phyloP scores from a whole-genome alignment of 441 rosid genomes.

The Pelargonium exstipulatum region DNA sequence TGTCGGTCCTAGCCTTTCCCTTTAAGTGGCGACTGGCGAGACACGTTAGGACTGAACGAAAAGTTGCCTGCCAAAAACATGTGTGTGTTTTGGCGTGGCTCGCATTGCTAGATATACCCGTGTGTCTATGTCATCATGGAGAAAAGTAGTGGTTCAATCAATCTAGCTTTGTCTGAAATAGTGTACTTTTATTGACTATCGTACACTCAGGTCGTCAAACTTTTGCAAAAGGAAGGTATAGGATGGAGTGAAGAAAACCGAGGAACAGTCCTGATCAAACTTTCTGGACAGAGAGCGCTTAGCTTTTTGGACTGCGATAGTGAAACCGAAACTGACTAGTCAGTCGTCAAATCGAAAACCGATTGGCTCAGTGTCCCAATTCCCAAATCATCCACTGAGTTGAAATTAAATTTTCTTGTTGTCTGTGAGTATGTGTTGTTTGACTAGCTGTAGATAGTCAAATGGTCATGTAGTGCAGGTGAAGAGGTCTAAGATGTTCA shows the following conservation, averaged over 20 bases:
- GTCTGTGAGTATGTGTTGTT: neutral
- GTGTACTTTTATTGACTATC: neutral
- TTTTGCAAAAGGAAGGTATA: slow-evolving; percentile 55
- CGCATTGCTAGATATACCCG: too few species aligned
- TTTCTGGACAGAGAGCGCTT: slow-evolving; percentile 52
- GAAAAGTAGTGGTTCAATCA: too few species aligned
- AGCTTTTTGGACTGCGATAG: slow-evolving; percentile 62
- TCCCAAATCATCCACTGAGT: too few species aligned
- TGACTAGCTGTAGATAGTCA: slow-evolving; percentile 1
- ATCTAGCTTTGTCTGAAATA: too few species aligned
- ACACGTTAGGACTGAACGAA: too few species aligned
- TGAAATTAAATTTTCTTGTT: neutral
- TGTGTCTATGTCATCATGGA: too few species aligned
- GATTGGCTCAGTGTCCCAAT: too few species aligned
- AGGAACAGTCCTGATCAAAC: slow-evolving; percentile 61
- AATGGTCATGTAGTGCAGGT: neutral
- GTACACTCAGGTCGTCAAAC: slow-evolving; percentile 48
- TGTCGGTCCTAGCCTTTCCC: too few species aligned
- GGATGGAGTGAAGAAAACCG: slow-evolving; percentile 64
- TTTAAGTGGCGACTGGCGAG: too few species aligned
- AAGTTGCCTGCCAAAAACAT: too few species aligned
- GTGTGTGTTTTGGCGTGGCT: too few species aligned
- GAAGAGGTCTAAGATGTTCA: neutral
- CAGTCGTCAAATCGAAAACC: neutral
- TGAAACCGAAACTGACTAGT: slow-evolving; percentile 38